Percentiles rank a stretch among this genome's conserved stretches.
Evolutionary conservation across 345 rosid species (phyloP).

Genomic region (Euphorbia lathyris): DNA sequence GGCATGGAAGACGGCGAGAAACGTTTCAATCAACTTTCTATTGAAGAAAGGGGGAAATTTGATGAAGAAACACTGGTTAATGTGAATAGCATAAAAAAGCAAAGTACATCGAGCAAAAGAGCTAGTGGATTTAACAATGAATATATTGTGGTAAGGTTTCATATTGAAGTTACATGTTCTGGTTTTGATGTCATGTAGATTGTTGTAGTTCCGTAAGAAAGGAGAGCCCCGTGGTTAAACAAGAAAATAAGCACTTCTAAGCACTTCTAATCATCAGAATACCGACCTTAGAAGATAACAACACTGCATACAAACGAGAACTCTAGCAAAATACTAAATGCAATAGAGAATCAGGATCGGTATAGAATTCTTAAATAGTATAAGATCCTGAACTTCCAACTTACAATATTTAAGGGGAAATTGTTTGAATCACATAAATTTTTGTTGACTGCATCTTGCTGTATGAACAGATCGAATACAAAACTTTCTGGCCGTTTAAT

Average conservation of each 20-base stretch:
- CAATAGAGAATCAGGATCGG: too few species aligned
- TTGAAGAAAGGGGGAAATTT: conserved; percentile 93
- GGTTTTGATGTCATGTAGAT: too few species aligned
- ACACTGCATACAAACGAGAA: too few species aligned
- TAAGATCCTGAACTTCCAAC: too few species aligned
- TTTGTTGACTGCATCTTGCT: not conserved
- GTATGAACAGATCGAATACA: not conserved
- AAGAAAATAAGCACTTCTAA: too few species aligned
- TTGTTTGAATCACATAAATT: too few species aligned
- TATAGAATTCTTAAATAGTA: not conserved
- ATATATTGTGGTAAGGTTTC: conserved; percentile 74
- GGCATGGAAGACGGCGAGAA: conserved; percentile 79
- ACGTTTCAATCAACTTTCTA: conserved; percentile 86
- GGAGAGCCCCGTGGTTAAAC: too few species aligned
- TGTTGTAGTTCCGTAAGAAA: too few species aligned
- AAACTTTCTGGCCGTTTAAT: not conserved
- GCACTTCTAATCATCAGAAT: too few species aligned
- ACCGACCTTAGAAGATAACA: too few species aligned
- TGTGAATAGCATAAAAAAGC: conserved; percentile 70
- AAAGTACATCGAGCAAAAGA: conserved; percentile 51
- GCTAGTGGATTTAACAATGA: conserved; percentile 73
- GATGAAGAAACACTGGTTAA: conserved; percentile 94
- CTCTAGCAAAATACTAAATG: too few species aligned
- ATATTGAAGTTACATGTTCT: not conserved
- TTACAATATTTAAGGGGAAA: too few species aligned